Base-by-base conservation (phyloP, 73 alveolate species). In the Durusdinium trenchii region DNA sequence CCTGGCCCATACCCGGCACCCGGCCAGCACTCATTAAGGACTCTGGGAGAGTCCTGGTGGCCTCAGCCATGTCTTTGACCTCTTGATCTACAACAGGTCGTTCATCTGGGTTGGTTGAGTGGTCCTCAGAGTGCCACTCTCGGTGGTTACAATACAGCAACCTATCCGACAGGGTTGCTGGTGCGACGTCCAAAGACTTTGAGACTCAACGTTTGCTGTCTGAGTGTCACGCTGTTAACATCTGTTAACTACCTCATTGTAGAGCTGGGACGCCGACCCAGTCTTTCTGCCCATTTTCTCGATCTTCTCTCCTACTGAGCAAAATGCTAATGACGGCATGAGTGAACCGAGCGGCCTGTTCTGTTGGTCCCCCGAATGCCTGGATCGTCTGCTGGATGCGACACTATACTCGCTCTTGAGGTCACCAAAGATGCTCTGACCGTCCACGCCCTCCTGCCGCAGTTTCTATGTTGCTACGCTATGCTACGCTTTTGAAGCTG, bases 381-480 rank as follows among this genome's bases (percentile, higher is more conserved):
- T 91, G 12, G 98, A 91, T 42, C 98, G 73, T 47, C 98, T 48
- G 89, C 98, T 91, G 46, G 98, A 91, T 48, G 98, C 96, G 38
- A 89, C 98, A 78, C 98, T 91, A 76, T 71, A 91, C 78, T 91
- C 98, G 47, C 98, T 91, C 90, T 78, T 76, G 48, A 69, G 98
- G 48, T 91, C 98, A n/a, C 98, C 98, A 54, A 91, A 71, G 20
- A 91, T 76, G 35, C 98, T 91, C 76, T 91, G 98, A 38, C 98
- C 98, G n/a, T 91, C 98, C 2, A 91, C 98, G 78, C 98, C 98
- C 40, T 91, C 98, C 98, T 91, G 60, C 67, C 32, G 32, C 26
- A 23, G 42, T 12, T 71, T 3, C 83, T 1, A 30, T 3, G 42
- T 30, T 20, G 43, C 84, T 12, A 73, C 84, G 7, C 9, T 48